Base-by-base conservation (phyloP, 2,329 filamentous ascomycete genomes). In the Penicillium sp. region DNA sequence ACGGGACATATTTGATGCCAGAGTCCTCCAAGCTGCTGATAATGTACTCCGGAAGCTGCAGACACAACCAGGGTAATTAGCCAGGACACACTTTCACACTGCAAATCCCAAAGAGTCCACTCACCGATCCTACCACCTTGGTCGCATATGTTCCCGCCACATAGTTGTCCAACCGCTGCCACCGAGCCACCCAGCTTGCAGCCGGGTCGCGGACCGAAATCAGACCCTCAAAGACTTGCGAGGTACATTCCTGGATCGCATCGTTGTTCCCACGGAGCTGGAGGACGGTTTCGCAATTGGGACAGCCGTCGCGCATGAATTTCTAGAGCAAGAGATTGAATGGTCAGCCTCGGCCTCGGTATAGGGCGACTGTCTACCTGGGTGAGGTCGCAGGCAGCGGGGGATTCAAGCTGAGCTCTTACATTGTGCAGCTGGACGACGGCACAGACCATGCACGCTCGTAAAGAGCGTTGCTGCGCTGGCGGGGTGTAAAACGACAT, bases 371-470 rank as follows among this genome's bases (percentile, higher is more conserved):
- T 28, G 17, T 31, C 17, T 35, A 35, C 14, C 50, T 25, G 31
- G 48, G 28, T 25, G 31, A 34, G n/a, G 12, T 37, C 10, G n/a
- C 6, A 42, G 53, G 55, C 52, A 35, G 57, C 51, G 58, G 59
- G 34, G 63, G 61, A 35, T 57, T 54, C 43, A 49, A 53, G 51
- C 12, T 10, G 35, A 17, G 45, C 50, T 75, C 84, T 68, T 81
- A 92, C 90, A 67, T 83, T 84, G 72, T 89, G 87, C 62, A 90
- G 89, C 83, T 94, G 92, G 66, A 98, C 91, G 74, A 98, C 90
- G 56, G 92, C 94, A 86, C 95, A 99, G 69, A 98, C 92, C 92
- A 99, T 97, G 83, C 95, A 99, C 72, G 95, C 95, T 78, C 95
- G 93, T 68, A 96, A 86, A 75, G 91, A 88, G 78, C 93, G 91